Percentiles rank a stretch among this genome's conserved stretches.
Conservation (phyloP, 1,284 basidiomycete genomes). For the Tranzscheliella williamsii region DNA sequence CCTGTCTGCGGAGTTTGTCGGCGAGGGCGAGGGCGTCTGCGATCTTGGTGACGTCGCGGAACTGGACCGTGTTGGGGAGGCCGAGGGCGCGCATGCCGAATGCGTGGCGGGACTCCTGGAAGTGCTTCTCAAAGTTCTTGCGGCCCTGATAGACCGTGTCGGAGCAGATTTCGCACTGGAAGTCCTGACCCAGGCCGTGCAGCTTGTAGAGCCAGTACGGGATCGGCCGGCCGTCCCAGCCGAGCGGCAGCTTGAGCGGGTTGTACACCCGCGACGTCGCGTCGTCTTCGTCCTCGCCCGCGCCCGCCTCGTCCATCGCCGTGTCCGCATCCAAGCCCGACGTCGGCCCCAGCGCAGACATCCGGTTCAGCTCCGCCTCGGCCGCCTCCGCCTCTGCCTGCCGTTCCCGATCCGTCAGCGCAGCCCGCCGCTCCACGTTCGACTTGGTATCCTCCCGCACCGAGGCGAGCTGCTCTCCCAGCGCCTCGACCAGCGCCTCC, state of each 20-base stretch:
- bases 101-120: constrained; percentile 91
- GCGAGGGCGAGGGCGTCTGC: constrained; percentile 81
- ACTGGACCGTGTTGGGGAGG: constrained; percentile 96
- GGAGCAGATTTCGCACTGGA: constrained; percentile 96
- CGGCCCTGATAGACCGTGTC: constrained; percentile 71
- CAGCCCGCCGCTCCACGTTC: constrained; percentile 93
- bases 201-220: constrained; percentile 99
- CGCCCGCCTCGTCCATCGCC: constrained; percentile 37
- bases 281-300: constrained; percentile 61
- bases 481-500: constrained; percentile 40
- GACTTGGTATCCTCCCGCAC: constrained; percentile 71
- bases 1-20: constrained; percentile 53
- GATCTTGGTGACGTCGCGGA: constrained; percentile 96
- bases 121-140: constrained; percentile 92
- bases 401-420: constrained; percentile 91
- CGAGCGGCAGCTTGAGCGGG: constrained; percentile 92
- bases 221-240: constrained; percentile 98
- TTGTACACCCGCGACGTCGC: constrained; percentile 90
- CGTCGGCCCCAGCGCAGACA: constrained; percentile 16
- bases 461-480: constrained; percentile 16
- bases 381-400: constrained; percentile 82
- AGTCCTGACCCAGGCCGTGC: constrained; percentile 95
- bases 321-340: constrained; percentile 17
- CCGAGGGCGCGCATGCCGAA: constrained; percentile 98
- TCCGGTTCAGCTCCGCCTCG: constrained; percentile 41